Percentiles rank a stretch among this genome's conserved stretches.
These are phyloP conservation scores for Ilyonectria destructans DNA, from an alignment of 2,329 filamentous ascomycete species.

Conservation along the genomic window DNA sequence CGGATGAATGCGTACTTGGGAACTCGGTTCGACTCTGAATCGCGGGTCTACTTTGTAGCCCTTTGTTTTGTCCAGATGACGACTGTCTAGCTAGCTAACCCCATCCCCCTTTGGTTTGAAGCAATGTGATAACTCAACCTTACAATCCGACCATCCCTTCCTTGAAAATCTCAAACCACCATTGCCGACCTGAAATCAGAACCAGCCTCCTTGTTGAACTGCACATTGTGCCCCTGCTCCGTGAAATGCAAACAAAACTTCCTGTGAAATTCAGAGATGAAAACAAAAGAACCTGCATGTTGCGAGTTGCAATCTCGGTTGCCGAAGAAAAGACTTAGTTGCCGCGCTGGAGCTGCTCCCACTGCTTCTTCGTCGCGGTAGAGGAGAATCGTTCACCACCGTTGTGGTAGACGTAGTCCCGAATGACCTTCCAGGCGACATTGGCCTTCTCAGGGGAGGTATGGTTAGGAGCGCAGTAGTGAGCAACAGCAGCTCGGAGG, in stretches of 20 bases:
- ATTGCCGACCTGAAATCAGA: not conserved
- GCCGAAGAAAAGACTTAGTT: too few species aligned
- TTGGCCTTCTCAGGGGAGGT: not conserved
- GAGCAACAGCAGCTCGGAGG: not conserved
- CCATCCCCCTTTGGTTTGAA: not conserved
- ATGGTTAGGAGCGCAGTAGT: not conserved
- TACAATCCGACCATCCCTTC: not conserved
- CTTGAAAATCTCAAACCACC: not conserved
- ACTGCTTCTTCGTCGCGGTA: too few species aligned
- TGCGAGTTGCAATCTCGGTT: too few species aligned
- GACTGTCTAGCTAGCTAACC: not conserved
- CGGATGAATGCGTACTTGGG: conserved; percentile 30
- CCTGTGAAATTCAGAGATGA: too few species aligned
- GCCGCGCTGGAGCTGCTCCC: too few species aligned
- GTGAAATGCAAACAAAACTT: too few species aligned
- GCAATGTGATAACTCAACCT: not conserved
- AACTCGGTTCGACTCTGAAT: conserved; percentile 24
- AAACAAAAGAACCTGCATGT: too few species aligned
- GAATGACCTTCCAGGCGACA: not conserved
- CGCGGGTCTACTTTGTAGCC: conserved; percentile 1
- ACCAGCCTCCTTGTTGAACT: not conserved
- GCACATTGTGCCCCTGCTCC: not conserved
- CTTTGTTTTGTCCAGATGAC: conserved; percentile 6
- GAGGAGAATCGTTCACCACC: too few species aligned
- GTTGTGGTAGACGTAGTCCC: too few species aligned